Evolutionary conservation across 2,329 filamentous ascomycete genomes (phyloP), one percentile per base, ranked within the genome.

Genomic region (Colletotrichum euphorbiae): DNA sequence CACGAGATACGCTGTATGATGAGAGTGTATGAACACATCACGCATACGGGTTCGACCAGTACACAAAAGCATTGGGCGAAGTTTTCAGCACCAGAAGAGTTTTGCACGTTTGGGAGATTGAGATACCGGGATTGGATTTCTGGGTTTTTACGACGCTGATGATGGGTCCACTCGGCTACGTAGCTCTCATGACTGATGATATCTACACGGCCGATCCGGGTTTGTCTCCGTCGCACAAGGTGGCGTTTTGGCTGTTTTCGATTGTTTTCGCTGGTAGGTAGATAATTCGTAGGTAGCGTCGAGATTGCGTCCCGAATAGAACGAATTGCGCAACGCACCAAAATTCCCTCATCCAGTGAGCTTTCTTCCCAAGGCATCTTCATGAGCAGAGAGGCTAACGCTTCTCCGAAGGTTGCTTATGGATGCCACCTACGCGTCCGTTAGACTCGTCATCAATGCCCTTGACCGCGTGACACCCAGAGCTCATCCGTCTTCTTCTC

Each of bases 401-500:
- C 33, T 58, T 58, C 38, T 58, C 61, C 4, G 17, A 19, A 5
- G 46, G 19, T 33, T 84, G 73, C 80, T 81, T 70, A 84, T 81
- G 70, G 81, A 77, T 81, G 83, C 83, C 72, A 72, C 70, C 72
- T 65, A 51, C 63, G 57, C 65, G 75, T 15, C 63, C 62, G 71
- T 77, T 77, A 1, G 75, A 71, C 71, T 80, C 76, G 17, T 72
- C 77, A 6, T 74, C 72, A 11, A 79, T 74, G 5, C 75, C 62
- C 68, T 76, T 71, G 58, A 70, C 62, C 36, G 84, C 4, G 85
- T 85, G 55, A 89, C 82, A 51, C 89, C 89, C 91, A 91, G 15
- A 91, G 80, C 72, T 90, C 87, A 74, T 90, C 87, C 87, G 90
- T 90, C 76, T 84, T 90, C 76, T 84, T 85, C 78, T 91, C 89